Evolutionary conservation across 805 yeast genomes (phyloP).

Genomic region (Candida sphagnicola): DNA sequence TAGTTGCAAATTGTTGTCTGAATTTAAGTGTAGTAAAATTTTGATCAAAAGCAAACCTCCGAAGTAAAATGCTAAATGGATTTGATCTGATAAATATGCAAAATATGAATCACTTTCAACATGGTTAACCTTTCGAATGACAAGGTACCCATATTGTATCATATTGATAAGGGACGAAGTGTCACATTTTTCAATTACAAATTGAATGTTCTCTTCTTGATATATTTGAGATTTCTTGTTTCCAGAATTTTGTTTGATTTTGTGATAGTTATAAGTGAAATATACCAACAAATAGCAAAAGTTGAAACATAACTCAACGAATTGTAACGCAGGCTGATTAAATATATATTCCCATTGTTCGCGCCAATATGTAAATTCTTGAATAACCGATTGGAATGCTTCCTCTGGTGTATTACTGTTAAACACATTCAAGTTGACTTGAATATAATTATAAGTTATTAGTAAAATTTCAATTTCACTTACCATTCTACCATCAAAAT

Average conservation of each 20-base stretch:
- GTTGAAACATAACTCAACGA: conserved; percentile 68
- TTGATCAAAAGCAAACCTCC: conserved; percentile 35
- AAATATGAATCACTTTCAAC: conserved; percentile 53
- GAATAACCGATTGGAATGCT: conserved; percentile 34
- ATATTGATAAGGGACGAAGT: conserved; percentile 28
- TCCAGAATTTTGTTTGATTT: conserved; percentile 5
- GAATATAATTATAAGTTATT: conserved; percentile 56
- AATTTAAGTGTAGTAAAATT: background rate
- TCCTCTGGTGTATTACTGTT: conserved; percentile 14
- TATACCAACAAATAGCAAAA: conserved; percentile 52
- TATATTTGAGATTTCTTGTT: conserved; percentile 8
- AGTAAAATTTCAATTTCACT: conserved; percentile 65
- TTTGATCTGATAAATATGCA: conserved; percentile 68
- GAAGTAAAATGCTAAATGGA: conserved; percentile 51
- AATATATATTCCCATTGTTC: conserved; percentile 67
- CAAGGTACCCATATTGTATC: conserved; percentile 37
- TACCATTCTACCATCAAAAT: conserved; percentile 80
- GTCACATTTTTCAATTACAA: conserved; percentile 21
- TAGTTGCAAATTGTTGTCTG: background rate
- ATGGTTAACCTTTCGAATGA: conserved; percentile 37
- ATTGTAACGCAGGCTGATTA: conserved; percentile 68
- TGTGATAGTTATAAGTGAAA: conserved; percentile 33
- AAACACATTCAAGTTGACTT: conserved; percentile 24
- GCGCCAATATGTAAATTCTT: conserved; percentile 57
- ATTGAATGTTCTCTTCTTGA: conserved; percentile 18